phyloP scores from a whole-genome alignment of 768 basidiomycete genomes.

The Russula ochroleuca region DNA sequence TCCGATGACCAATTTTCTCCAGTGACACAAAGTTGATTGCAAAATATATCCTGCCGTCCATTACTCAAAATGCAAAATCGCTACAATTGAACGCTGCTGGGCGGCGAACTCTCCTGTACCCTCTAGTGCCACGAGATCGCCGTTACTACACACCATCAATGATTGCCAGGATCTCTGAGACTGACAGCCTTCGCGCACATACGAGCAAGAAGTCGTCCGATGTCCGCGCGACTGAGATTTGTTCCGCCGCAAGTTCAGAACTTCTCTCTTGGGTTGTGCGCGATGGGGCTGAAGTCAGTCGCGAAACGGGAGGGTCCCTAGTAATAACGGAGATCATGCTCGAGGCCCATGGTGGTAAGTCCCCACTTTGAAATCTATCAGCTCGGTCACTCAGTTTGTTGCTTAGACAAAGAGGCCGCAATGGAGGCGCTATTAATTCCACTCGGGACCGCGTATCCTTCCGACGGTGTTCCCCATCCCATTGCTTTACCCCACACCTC shows the following conservation, averaged over 20 bases:
- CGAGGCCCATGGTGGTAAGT: slow-evolving; percentile 76
- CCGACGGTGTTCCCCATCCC: slow-evolving; percentile 54
- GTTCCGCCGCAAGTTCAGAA: slow-evolving; percentile 66
- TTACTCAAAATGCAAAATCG: slow-evolving; percentile 53
- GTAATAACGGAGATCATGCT: slow-evolving; percentile 81
- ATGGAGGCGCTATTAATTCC: slow-evolving; percentile 56
- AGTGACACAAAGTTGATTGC: slow-evolving; percentile 89
- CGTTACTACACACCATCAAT: slow-evolving; percentile 86
- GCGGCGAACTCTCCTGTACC: slow-evolving; percentile 76
- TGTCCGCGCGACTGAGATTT: slow-evolving; percentile 64
- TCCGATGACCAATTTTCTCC: slow-evolving; percentile 10
- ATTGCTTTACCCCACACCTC: slow-evolving; percentile 82
- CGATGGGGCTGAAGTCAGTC: slow-evolving; percentile 55
- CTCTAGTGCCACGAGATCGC: slow-evolving; percentile 75
- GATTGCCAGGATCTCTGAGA: slow-evolving; percentile 66
- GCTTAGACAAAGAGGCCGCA: slow-evolving; percentile 64
- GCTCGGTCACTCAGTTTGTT: not conserved
- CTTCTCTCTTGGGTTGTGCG: slow-evolving; percentile 67
- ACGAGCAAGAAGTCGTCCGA: slow-evolving; percentile 82
- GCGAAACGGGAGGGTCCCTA: slow-evolving; percentile 77
- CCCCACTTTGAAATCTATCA: not conserved
- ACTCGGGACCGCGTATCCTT: slow-evolving; percentile 54
- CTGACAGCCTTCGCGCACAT: slow-evolving; percentile 56
- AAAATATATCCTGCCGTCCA: slow-evolving; percentile 72
- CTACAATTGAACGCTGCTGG: slow-evolving; percentile 66